A percentile compares a stretch with the other conserved stretches of the same genome.
phyloP scores from a whole-genome alignment of 2,329 filamentous ascomycete genomes.

The Berkeleyomyces rouxiae region DNA sequence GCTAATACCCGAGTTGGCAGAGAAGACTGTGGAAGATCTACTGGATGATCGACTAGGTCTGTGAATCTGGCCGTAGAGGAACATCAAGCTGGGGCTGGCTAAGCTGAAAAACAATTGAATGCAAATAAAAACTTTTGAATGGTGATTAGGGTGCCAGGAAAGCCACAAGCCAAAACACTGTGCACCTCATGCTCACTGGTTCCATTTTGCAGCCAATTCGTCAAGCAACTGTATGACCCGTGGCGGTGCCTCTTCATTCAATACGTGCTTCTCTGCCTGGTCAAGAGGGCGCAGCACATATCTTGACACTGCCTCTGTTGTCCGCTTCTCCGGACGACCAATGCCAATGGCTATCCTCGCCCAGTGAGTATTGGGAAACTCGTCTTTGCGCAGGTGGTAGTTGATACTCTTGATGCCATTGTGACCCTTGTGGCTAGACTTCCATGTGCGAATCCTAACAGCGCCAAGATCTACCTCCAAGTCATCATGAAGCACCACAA shows the following conservation, averaged over 20 bases:
- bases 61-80: not conserved
- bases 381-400: conserved; percentile 27
- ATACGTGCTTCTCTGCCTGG: conserved; percentile 28
- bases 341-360: conserved; percentile 67
- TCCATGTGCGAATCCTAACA: conserved; percentile 47
- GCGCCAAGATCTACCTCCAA: conserved; percentile 56
- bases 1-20: conserved; percentile 67
- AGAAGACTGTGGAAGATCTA: conserved; percentile 53
- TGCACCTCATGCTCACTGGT: not conserved
- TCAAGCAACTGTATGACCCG: conserved; percentile 34
- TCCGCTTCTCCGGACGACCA: conserved; percentile 58
- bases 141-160: not conserved
- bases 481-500: conserved; percentile 82
- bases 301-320: conserved; percentile 47
- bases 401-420: conserved; percentile 58
- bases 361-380: conserved; percentile 28
- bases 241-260: conserved; percentile 36
- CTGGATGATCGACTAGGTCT: conserved; percentile 51
- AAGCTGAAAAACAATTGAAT: not conserved
- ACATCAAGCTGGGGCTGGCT: not conserved
- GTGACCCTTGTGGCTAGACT: conserved; percentile 50
- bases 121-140: not conserved
- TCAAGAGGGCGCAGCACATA: conserved; percentile 64
- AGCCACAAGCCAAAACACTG: not conserved
- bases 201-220: conserved; percentile 29